Evolutionary conservation across 2,329 filamentous ascomycete species (phyloP), one percentile per base, ranked within the genome.

Genomic region (Xenosphaeropsis pyriputrescens): DNA sequence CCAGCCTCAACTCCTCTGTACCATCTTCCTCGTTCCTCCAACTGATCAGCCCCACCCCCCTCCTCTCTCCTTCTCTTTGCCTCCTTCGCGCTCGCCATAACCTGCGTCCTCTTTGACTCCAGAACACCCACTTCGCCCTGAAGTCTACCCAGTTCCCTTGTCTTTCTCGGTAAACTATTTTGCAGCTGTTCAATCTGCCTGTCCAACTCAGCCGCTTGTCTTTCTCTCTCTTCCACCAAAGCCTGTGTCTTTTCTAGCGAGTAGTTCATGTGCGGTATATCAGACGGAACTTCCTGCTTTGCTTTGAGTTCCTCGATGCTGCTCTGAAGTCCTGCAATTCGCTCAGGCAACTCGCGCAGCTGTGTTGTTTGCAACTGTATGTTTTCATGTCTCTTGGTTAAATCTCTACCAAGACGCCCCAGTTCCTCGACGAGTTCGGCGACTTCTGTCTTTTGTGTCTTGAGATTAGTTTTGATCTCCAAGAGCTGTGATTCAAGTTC

Each of bases 361-460:
- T 57, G 59, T 17, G 60, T 51, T 2, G 62, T 68, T 47, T 75
- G 67, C 18, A 64, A 49, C 43, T 63, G 55, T 15, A 74, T 58
- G 18, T 47, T 56, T 47, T 75, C 65, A 45, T 75, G 70, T 36
- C 64, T 67, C 37, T 56, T 58, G 44, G 64, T 68, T 39, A 88
- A 58, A 22, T 75, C 68, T 35, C 67, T 61, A 0, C 73, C 77
- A 43, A 70, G 71, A 38, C 54, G 57, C 54, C 93, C 85, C 47
- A 95, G 68, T 43, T 81, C 76, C 16, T 65, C 60, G 13, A 93
- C 75, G 64, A 89, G 72, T 31, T 72, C 68, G 9, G 75, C 73
- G 2, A 93, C 85, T 43, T 88, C 79, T 13, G 71, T 67, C 61
- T 96, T 96, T 50, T 83, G 76, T 32, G 72, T 70, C 56, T 91